phyloP scores from a whole-genome alignment of 2,329 filamentous ascomycete genomes.

The Blastomyces silverae region DNA sequence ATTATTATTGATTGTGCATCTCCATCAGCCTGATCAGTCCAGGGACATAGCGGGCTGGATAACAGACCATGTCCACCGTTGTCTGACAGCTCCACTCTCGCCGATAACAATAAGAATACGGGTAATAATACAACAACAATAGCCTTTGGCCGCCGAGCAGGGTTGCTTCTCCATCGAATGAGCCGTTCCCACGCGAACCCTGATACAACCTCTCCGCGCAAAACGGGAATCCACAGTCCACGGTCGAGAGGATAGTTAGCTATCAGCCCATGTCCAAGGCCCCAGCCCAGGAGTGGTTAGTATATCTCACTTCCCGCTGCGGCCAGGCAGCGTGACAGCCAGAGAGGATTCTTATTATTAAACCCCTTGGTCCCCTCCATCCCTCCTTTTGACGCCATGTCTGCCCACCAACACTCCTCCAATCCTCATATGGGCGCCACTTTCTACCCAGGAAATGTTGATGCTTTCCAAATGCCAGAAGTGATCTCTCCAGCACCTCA shows the following conservation, averaged over 20 bases:
- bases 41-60: background rate
- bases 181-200: slow-evolving; percentile 5
- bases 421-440: slow-evolving; percentile 51
- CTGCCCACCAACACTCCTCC: slow-evolving; percentile 35
- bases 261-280: background rate
- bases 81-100: background rate
- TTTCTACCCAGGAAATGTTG: slow-evolving; percentile 60
- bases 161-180: background rate
- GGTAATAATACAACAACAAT: background rate
- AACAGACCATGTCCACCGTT: background rate
- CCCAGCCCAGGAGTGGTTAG: background rate
- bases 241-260: background rate
- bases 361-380: slow-evolving; percentile 11
- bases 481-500: slow-evolving; percentile 64
- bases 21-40: background rate
- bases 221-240: background rate
- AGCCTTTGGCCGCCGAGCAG: background rate
- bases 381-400: slow-evolving; percentile 24
- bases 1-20: background rate
- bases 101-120: background rate
- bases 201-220: background rate
- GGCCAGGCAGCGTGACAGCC: background rate
- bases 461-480: slow-evolving; percentile 64
- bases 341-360: slow-evolving; percentile 11
- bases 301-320: background rate